Percentiles rank a stretch among this genome's conserved stretches.
Evolutionary conservation across 176 grass and related monocot genomes (phyloP).

Genomic region (Poa annua): DNA sequence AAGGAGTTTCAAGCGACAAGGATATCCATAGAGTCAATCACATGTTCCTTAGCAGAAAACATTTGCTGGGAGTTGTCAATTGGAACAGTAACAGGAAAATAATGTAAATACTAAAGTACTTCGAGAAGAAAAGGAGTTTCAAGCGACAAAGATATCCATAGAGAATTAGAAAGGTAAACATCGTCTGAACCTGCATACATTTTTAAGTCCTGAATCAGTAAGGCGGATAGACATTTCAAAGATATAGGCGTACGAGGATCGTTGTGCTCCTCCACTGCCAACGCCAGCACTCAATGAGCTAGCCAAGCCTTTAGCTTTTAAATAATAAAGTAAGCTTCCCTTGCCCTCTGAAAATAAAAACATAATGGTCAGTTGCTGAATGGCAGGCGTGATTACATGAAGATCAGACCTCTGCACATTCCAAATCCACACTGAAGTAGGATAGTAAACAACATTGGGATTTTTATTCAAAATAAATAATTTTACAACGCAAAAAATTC

Average conservation of each 20-base stretch:
- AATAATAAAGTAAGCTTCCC: slow-evolving; percentile 91
- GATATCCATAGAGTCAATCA: slow-evolving; percentile 1
- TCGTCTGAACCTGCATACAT: slow-evolving; percentile 55
- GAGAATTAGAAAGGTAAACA: slow-evolving; percentile 40
- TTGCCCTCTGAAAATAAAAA: slow-evolving; percentile 85
- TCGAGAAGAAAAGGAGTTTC: slow-evolving; percentile 29
- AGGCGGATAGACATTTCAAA: slow-evolving; percentile 77
- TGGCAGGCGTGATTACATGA: not conserved
- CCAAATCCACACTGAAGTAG: slow-evolving; percentile 18
- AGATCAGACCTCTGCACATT: slow-evolving; percentile 5
- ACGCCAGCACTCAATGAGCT: slow-evolving; percentile 84
- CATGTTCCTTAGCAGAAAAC: slow-evolving; percentile 21
- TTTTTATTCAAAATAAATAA: slow-evolving; percentile 14
- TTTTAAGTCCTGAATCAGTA: slow-evolving; percentile 86
- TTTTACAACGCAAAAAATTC: slow-evolving; percentile 22
- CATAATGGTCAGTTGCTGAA: slow-evolving; percentile 31
- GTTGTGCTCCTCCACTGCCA: slow-evolving; percentile 66
- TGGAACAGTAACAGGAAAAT: not conserved
- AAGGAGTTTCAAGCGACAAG: slow-evolving; percentile 12
- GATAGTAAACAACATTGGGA: slow-evolving; percentile 24
- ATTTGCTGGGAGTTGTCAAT: slow-evolving; percentile 28
- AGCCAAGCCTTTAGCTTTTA: slow-evolving; percentile 87
- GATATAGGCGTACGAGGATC: slow-evolving; percentile 84
- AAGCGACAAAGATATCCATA: slow-evolving; percentile 26
- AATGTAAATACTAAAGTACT: not conserved